Conservation (phyloP, 805 yeast species). For the Candida glaebosa region DNA sequence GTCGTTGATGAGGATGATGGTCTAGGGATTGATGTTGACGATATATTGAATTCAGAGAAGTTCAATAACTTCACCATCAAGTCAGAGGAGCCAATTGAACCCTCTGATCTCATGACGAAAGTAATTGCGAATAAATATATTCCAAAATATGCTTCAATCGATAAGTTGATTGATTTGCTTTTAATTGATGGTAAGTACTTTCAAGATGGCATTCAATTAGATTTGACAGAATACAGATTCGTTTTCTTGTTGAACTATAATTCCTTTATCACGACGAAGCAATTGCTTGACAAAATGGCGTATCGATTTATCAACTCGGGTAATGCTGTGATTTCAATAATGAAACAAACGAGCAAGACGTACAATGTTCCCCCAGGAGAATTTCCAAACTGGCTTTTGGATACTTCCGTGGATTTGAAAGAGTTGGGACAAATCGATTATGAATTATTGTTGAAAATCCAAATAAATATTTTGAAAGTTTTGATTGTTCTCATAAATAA, state of each 20-base stretch:
- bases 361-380: conserved; percentile 11
- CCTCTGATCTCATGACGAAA: background rate
- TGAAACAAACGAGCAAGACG: conserved; percentile 28
- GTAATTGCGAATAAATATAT: conserved; percentile 15
- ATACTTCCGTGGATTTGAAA: conserved; percentile 32
- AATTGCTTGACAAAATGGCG: conserved; percentile 36
- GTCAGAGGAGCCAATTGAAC: conserved; percentile 5
- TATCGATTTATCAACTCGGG: conserved; percentile 41
- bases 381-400: conserved; percentile 62
- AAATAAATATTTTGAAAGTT: conserved; percentile 77
- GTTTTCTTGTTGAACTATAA: conserved; percentile 41
- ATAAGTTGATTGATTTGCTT: conserved; percentile 72
- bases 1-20: conserved; percentile 37
- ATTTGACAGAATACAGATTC: conserved; percentile 37
- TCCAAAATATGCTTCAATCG: conserved; percentile 58
- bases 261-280: conserved; percentile 38
- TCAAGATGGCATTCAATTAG: conserved; percentile 33
- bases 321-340: conserved; percentile 42
- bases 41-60: conserved; percentile 37
- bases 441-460: conserved; percentile 69
- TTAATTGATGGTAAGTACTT: conserved; percentile 67
- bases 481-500: conserved; percentile 65
- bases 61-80: conserved; percentile 27
- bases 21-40: conserved; percentile 42
- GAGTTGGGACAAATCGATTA: conserved; percentile 53